Evolutionary conservation across 495 filamentous ascomycete genomes (phyloP), one percentile per base, ranked within the genome.

Genomic region (Neurospora sublineolata): DNA sequence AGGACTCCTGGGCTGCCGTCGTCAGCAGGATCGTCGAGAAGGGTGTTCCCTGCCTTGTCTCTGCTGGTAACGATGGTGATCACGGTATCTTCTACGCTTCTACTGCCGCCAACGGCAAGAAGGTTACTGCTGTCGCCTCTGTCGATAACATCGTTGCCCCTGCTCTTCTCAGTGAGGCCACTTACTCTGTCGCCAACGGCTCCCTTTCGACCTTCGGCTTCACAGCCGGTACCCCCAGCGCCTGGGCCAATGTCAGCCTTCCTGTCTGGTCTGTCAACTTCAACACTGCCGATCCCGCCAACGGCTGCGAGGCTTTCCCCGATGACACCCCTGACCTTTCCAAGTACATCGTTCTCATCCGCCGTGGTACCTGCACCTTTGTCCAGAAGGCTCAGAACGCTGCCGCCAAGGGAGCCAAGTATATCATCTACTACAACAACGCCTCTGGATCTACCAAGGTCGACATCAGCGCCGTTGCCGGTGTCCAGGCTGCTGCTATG

Each of bases 381-480:
- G 77, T 80, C 37, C 71, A 83, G 30, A 87, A 89, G 73, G 82
- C 79, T 18, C 77, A 76, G 37, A 85, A 87, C 68, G 85, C 85
- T 12, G 83, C 77, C n/a, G 80, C 78, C 27, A 81, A 80, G 68
- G 86, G 86, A 7, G 87, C 86, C 40, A 84, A 85, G 75, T 87
- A 89, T 67, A 79, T 89, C 41, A 76, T 87, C 71, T 84, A 85
- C 72, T 87, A 87, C 72, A 86, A 87, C 77, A 85, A 84, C 72
- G 77, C 78, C 30, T 72, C 70, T 20, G 83, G 83, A 46, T 80
- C 78, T 8, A 46, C 70, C 23, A 72, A 72, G 14, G 77, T 81
- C 68, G 74, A 78, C 4, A 12, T 60, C 52, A 78, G 76, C 7
- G 64, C 41, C 18, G 82, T 82, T 5, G 23, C 70, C 3, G 72